These are phyloP conservation scores for Podospora pseudocomata DNA, from an alignment of 495 filamentous ascomycete species.

Conservation along the genomic window DNA sequence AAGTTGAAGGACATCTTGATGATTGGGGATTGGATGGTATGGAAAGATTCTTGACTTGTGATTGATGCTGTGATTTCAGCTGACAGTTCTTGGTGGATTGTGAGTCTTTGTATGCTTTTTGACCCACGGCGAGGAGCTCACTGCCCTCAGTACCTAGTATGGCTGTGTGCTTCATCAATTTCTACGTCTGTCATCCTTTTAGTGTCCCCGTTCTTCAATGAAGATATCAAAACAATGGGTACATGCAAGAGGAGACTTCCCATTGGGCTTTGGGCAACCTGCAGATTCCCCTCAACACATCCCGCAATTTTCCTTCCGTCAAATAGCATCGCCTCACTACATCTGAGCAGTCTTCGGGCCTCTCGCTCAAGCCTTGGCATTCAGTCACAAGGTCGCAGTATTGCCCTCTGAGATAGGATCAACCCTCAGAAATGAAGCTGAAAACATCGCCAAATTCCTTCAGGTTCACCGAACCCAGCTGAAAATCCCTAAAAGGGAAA, in stretches of 20 bases:
- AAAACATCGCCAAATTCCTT: neutral
- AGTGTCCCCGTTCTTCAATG: neutral
- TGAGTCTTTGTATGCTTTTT: neutral
- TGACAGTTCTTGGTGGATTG: neutral
- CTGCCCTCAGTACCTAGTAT: neutral
- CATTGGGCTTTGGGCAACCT: neutral
- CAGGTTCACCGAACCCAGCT: neutral
- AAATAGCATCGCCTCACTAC: neutral
- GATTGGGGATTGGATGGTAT: neutral
- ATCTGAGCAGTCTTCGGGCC: neutral
- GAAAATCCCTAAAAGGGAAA: neutral
- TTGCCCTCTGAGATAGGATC: neutral
- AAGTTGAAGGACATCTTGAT: conserved; percentile 5
- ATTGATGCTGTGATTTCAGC: neutral
- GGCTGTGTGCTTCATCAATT: neutral
- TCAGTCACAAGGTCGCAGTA: neutral
- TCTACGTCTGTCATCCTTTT: neutral
- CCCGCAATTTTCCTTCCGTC: neutral
- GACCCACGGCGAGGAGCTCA: neutral
- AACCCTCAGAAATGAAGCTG: neutral
- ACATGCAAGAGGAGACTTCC: neutral
- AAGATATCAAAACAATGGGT: neutral
- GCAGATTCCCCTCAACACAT: neutral
- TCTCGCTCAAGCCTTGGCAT: neutral
- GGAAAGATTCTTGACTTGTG: neutral